These are phyloP conservation scores for Bryoglossum gracile DNA, from an alignment of 495 filamentous ascomycete genomes.

Conservation along the genomic window DNA sequence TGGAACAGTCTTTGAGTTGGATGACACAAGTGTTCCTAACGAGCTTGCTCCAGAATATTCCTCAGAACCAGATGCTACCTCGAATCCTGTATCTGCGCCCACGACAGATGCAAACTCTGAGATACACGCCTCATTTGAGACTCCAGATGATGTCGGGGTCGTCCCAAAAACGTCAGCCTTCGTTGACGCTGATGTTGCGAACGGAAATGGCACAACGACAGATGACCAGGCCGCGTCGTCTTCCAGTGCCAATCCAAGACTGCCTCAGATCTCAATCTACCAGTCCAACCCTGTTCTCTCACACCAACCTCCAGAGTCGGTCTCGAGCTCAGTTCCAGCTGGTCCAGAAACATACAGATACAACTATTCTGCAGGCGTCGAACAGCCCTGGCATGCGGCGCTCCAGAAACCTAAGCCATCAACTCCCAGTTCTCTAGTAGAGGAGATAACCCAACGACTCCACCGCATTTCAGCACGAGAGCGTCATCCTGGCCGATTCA, in stretches of 20 bases:
- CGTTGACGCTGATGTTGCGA: not conserved
- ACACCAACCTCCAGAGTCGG: not conserved
- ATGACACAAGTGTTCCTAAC: constrained; percentile 5
- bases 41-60: no score
- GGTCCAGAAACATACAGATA: constrained; percentile 9
- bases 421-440: constrained; percentile 6
- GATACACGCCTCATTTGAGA: constrained; percentile 10
- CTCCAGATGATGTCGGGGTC: constrained; percentile 16
- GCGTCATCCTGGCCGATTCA: constrained; percentile 33
- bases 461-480: constrained; percentile 30
- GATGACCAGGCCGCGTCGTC: no score
- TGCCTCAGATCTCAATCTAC: not conserved
- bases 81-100: not conserved
- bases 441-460: constrained; percentile 19
- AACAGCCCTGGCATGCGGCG: constrained; percentile 3
- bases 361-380: constrained; percentile 1
- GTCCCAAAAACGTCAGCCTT: not conserved
- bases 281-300: no score
- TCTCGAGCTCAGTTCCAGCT: not conserved
- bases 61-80: not conserved
- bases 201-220: not conserved
- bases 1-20: constrained; percentile 14
- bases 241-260: not conserved
- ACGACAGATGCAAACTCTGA: not conserved
- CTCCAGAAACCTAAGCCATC: not conserved